Conservation (phyloP, 2,329 filamentous ascomycete genomes). For the Sporothrix brunneoviolacea region DNA sequence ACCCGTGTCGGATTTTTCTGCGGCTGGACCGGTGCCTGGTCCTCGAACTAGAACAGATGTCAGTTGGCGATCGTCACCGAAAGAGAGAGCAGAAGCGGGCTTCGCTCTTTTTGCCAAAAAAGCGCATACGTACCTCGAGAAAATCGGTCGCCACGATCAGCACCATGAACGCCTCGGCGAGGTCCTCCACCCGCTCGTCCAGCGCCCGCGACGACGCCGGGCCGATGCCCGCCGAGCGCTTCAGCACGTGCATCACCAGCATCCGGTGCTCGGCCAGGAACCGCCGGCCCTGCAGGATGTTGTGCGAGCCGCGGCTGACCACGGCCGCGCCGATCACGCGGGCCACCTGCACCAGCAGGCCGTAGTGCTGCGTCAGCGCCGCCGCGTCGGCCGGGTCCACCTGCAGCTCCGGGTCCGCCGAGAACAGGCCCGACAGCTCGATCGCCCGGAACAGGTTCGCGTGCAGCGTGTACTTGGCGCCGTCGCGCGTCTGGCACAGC, state of each 20-base stretch:
- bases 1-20: slow-evolving; percentile 26
- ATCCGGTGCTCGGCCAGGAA: slow-evolving; percentile 80
- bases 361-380: slow-evolving; percentile 72
- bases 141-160: slow-evolving; percentile 79
- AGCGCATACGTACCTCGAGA: slow-evolving; percentile 60
- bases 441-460: slow-evolving; percentile 79
- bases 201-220: slow-evolving; percentile 29
- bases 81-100: not conserved
- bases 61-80: too few relatives aligned
- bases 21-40: slow-evolving; percentile 28
- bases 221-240: slow-evolving; percentile 71
- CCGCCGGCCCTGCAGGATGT: slow-evolving; percentile 67
- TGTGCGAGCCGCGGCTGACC: slow-evolving; percentile 73
- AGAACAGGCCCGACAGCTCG: slow-evolving; percentile 76
- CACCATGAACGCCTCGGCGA: slow-evolving; percentile 80
- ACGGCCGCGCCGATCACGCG: slow-evolving; percentile 78
- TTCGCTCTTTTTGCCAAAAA: not conserved
- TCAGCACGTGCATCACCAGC: slow-evolving; percentile 82
- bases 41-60: slow-evolving; percentile 31
- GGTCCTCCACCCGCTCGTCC: slow-evolving; percentile 60
- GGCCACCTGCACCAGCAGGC: slow-evolving; percentile 70
- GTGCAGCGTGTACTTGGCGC: slow-evolving; percentile 80
- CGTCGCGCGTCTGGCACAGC: slow-evolving; percentile 75
- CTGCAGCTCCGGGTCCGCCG: slow-evolving; percentile 86
- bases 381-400: slow-evolving; percentile 41